phyloP scores from a whole-genome alignment of 2,329 filamentous ascomycete species.

The Onygena corvina region DNA sequence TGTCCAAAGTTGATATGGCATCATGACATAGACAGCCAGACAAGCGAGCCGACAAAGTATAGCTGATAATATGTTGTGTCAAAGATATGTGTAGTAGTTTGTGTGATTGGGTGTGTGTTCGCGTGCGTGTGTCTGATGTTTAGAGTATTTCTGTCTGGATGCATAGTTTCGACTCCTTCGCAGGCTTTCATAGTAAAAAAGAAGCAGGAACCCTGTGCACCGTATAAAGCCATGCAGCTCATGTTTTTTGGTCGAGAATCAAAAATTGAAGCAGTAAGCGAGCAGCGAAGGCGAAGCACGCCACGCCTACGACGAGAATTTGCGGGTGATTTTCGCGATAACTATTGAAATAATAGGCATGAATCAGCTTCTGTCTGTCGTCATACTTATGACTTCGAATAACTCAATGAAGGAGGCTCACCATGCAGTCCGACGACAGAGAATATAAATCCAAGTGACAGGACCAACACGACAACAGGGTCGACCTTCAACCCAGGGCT shows the following conservation, averaged over 20 bases:
- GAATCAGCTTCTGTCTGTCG: neutral
- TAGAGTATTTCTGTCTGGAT: neutral
- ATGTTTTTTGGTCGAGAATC: neutral
- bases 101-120: no score
- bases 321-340: conserved; percentile 87
- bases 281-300: neutral
- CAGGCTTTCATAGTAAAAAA: neutral
- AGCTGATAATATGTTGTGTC: neutral
- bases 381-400: neutral
- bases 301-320: conserved; percentile 48
- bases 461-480: conserved; percentile 88
- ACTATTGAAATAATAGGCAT: conserved; percentile 42
- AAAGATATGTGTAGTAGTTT: neutral
- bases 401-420: conserved; percentile 41
- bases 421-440: conserved; percentile 94
- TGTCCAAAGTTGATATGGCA: neutral
- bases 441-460: conserved; percentile 97
- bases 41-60: neutral
- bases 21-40: neutral
- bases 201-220: neutral
- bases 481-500: conserved; percentile 95
- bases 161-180: neutral
- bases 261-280: neutral
- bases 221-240: neutral
- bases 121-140: no score